phyloP scores from a whole-genome alignment of 23 red algal genomes.

The Gracilaria caudata region DNA sequence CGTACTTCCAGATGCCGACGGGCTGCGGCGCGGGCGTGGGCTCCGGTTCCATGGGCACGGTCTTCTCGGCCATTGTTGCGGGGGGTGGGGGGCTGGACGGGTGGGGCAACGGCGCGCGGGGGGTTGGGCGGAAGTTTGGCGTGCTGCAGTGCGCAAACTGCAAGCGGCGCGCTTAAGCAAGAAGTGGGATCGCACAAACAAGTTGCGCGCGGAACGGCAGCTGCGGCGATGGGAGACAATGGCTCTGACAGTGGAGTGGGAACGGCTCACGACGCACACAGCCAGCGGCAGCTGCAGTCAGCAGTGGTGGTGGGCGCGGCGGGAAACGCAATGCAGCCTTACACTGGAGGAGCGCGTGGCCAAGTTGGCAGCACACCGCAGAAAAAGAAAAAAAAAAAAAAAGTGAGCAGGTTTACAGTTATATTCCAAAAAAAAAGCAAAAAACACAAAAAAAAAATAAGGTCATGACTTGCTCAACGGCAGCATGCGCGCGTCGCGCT shows the following conservation, averaged over 20 bases:
- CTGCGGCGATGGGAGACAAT: background rate
- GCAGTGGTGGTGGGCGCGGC: no score
- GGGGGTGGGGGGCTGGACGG: background rate
- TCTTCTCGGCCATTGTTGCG: conserved; percentile 25
- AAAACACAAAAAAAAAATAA: no score
- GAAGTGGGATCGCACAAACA: no score
- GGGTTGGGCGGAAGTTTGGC: background rate
- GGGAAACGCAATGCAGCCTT: no score
- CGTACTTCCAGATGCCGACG: conserved; percentile 71
- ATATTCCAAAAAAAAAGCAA: no score
- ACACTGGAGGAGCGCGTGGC: no score
- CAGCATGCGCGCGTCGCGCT: background rate
- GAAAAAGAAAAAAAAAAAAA: no score
- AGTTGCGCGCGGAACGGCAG: no score
- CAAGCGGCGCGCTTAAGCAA: no score
- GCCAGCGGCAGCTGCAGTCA: no score
- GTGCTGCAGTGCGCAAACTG: no score
- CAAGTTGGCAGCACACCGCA: no score
- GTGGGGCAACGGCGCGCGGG: background rate
- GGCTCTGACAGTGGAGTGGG: background rate
- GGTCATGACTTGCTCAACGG: background rate
- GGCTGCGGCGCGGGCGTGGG: conserved; percentile 63
- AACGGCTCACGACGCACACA: background rate
- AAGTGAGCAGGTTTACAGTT: background rate
- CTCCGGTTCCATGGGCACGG: conserved; percentile 60